Evolutionary conservation across 768 basidiomycete species (phyloP).

Genomic region (Rossbeevera mucosa): DNA sequence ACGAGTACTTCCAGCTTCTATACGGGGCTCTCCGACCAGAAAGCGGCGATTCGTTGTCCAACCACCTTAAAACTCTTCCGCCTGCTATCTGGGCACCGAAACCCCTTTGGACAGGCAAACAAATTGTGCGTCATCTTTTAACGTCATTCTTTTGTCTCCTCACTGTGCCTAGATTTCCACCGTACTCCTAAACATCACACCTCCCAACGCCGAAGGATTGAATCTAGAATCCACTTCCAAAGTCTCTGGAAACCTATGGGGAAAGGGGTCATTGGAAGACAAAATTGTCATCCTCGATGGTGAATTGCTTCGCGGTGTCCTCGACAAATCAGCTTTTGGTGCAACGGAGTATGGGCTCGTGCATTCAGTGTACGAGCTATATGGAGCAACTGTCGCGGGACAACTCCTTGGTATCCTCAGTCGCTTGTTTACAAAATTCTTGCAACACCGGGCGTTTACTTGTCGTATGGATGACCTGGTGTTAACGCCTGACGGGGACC

Average conservation of each 20-base stretch:
- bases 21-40: conserved; percentile 94
- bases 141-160: neutral
- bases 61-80: conserved; percentile 73
- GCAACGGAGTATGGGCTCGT: conserved; percentile 95
- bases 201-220: conserved; percentile 69
- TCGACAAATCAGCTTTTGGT: conserved; percentile 97
- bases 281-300: conserved; percentile 89
- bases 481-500: conserved; percentile 78
- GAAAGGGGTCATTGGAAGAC: conserved; percentile 72
- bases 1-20: conserved; percentile 93
- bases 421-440: conserved; percentile 92
- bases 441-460: conserved; percentile 95
- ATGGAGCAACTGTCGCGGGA: conserved; percentile 85
- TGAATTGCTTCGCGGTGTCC: conserved; percentile 86
- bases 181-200: conserved; percentile 87
- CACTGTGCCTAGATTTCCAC: conserved; percentile 73
- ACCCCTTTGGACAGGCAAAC: conserved; percentile 96
- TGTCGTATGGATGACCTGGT: conserved; percentile 98
- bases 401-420: conserved; percentile 89
- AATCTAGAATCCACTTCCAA: conserved; percentile 85
- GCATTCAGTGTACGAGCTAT: conserved; percentile 94
- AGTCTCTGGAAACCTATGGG: conserved; percentile 85
- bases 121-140: conserved; percentile 62
- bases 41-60: conserved; percentile 53
- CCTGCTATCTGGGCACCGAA: conserved; percentile 90